Evolutionary conservation across 148 eudicot species (phyloP).

Genomic region (Arctostaphylos glauca): DNA sequence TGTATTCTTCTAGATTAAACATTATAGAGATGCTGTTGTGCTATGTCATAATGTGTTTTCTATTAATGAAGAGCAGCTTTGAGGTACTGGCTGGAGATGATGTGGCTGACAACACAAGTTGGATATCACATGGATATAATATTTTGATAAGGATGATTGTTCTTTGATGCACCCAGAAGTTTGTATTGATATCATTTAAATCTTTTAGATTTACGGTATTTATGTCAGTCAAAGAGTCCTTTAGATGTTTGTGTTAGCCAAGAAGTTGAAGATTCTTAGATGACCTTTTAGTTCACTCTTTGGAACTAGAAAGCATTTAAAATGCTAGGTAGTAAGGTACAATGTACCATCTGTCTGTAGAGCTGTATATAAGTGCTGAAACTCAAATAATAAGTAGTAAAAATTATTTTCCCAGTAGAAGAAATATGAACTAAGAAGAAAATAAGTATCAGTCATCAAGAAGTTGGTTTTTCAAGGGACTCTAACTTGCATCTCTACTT

Average conservation of each 20-base stretch:
- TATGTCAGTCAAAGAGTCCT: not conserved
- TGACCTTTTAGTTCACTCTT: not conserved
- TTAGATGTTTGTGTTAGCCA: not conserved
- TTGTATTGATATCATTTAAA: not conserved
- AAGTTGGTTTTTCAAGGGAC: not conserved
- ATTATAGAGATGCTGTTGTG: conserved; percentile 4
- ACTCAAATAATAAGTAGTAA: not conserved
- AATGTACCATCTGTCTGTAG: not conserved
- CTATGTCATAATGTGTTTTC: not conserved
- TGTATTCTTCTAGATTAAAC: not conserved
- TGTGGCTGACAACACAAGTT: not conserved
- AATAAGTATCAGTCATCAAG: not conserved
- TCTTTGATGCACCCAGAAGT: not conserved
- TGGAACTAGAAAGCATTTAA: conserved; percentile 5
- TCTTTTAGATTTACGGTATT: not conserved
- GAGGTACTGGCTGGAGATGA: not conserved
- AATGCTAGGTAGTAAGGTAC: not conserved
- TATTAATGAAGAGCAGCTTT: conserved; percentile 2
- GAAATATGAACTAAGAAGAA: not conserved
- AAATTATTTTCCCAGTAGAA: not conserved
- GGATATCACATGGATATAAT: not conserved
- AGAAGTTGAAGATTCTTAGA: not conserved
- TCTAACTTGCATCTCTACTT: not conserved
- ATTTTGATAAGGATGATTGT: not conserved
- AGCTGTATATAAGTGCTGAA: not conserved